Percentiles rank a stretch among this genome's conserved stretches.
These are phyloP conservation scores for Penicillium ucsense DNA, from an alignment of 495 filamentous ascomycete genomes.

Conservation along the genomic window DNA sequence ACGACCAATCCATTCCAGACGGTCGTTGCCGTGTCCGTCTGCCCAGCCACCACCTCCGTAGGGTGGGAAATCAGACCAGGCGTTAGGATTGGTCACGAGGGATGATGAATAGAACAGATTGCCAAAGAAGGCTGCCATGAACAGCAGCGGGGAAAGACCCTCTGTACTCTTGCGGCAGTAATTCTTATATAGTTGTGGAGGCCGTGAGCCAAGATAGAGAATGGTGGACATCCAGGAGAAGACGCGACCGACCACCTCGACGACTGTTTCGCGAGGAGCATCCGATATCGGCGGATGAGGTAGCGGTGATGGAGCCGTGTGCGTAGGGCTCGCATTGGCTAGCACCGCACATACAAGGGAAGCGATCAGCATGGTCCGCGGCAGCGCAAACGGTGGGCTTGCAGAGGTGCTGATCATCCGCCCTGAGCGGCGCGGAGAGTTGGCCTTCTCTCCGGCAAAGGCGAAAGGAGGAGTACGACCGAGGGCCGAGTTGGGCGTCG, in stretches of 20 bases:
- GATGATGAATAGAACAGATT: slow-evolving; percentile 66
- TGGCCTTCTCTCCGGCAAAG: slow-evolving; percentile 33
- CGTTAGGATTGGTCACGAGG: slow-evolving; percentile 57
- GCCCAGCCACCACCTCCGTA: slow-evolving; percentile 63
- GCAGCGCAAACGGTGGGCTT: slow-evolving; percentile 26
- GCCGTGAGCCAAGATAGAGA: slow-evolving; percentile 60
- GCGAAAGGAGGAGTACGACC: slow-evolving; percentile 26
- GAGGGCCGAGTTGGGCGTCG: slow-evolving; percentile 8
- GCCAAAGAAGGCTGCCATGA: slow-evolving; percentile 61
- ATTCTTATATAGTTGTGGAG: slow-evolving; percentile 66
- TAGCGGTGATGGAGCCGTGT: slow-evolving; percentile 3
- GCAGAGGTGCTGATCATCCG: slow-evolving; percentile 13
- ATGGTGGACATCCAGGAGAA: slow-evolving; percentile 58
- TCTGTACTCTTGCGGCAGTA: slow-evolving; percentile 55
- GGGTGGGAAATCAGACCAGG: slow-evolving; percentile 49
- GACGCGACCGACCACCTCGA: slow-evolving; percentile 44
- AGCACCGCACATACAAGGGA: slow-evolving; percentile 38
- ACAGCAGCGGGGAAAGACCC: slow-evolving; percentile 58
- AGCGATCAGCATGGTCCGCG: slow-evolving; percentile 35
- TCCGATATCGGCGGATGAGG: slow-evolving; percentile 14
- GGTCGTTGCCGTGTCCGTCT: slow-evolving; percentile 47
- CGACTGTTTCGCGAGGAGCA: slow-evolving; percentile 14
- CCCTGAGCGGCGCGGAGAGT: slow-evolving; percentile 22
- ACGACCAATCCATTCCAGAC: slow-evolving; percentile 46
- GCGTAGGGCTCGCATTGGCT: slow-evolving; percentile 34